These are phyloP conservation scores for Alloteropsis angusta DNA, from an alignment of 202 grass and related monocot species.

Conservation along the genomic window DNA sequence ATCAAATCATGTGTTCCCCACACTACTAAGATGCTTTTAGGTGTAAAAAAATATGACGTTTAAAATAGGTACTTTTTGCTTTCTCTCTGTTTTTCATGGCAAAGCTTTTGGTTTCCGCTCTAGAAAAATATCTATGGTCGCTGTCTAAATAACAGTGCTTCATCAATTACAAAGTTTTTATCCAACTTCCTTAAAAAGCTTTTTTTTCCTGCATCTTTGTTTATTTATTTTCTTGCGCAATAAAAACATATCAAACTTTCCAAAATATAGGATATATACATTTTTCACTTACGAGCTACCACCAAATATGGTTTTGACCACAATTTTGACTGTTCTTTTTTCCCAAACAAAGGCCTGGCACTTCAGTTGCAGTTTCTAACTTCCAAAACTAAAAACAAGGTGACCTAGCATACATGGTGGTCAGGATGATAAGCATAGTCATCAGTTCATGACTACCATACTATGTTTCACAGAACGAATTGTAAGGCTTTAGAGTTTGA, in stretches of 20 bases:
- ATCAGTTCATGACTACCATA: background rate
- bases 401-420: background rate
- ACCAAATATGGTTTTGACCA: background rate
- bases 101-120: background rate
- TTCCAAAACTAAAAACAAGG: background rate
- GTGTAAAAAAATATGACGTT: background rate
- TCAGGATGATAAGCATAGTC: background rate
- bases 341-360: background rate
- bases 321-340: background rate
- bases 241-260: background rate
- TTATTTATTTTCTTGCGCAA: background rate
- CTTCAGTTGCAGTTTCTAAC: background rate
- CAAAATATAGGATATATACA: too few relatives aligned
- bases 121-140: background rate
- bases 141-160: background rate
- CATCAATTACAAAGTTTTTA: too few relatives aligned
- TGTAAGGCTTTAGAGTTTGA: background rate
- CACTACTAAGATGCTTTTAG: background rate
- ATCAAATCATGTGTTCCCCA: background rate
- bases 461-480: background rate
- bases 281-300: too few relatives aligned
- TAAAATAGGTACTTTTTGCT: too few relatives aligned
- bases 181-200: background rate
- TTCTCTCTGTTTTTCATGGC: background rate
- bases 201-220: background rate